Base-by-base conservation (phyloP, 495 filamentous ascomycete genomes). In the Penicillium nucicola region DNA sequence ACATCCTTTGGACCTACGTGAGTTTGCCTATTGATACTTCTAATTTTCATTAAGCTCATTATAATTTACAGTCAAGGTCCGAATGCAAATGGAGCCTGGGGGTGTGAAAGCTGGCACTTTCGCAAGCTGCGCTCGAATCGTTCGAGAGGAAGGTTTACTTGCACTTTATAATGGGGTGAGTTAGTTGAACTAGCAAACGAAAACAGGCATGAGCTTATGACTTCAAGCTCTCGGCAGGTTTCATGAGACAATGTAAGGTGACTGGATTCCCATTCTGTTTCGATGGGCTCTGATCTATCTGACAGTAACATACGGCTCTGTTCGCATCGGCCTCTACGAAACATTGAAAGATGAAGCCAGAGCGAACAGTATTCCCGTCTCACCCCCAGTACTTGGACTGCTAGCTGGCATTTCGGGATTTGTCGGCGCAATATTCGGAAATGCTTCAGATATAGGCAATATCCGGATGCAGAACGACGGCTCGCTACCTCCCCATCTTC, bases 401-500 rank as follows among this genome's bases (percentile, higher is more conserved):
- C 83, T 93, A 66, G 84, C 90, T 28, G 83, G 81, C 4, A 73
- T 75, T 11, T 91, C 90, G 3, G 90, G 90, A 33, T 85, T 92
- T 63, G 60, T 91, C 0, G 90, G 90, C 35, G 90, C 90, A 22
- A 68, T 95, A 6, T 84, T 88, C 11, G 90, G 90, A 49, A 95
- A 92, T 62, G 85, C 88, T 0, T 90, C 89, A 40, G 90, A 96
- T 65, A 85, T 96, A 11, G 78, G 92, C 43, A 96, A 96, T 64
- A 89, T 95, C 33, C 86, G 90, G 45, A 96, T 96, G 90, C 90
- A 96, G 69, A 86, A 95, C 73, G 90, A 95, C 64, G 79, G 84
- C 17, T 80, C 90, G 0, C 79, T 92, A 8, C 83, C 89, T 0
- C 52, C 67, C 0, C 71, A 72, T 3, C 67, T 88, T 42, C 82